Percentiles rank a stretch among this genome's conserved stretches.
These are phyloP conservation scores for Phaeosphaeriaceae sp. DNA, from an alignment of 2,329 filamentous ascomycete genomes.

Conservation along the genomic window DNA sequence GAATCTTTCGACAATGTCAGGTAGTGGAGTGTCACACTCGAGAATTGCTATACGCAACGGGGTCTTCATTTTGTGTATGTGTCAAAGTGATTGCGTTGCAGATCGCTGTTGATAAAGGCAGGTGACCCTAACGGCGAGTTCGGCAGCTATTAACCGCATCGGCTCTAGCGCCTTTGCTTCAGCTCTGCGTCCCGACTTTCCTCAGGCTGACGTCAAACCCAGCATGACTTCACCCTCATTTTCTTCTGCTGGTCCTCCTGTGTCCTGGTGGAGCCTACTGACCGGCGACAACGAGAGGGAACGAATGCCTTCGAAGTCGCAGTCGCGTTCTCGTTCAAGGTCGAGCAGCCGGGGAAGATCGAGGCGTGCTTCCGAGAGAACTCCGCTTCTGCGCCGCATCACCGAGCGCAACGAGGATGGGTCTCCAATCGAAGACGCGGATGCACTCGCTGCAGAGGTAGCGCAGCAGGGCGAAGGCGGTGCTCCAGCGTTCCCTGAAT, in stretches of 20 bases:
- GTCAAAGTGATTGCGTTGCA: conserved; percentile 2
- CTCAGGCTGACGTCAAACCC: conserved; percentile 10
- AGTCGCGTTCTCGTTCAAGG: conserved; percentile 8
- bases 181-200: conserved; percentile 2
- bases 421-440: conserved; percentile 30
- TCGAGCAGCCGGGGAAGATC: conserved; percentile 7
- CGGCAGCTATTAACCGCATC: conserved; percentile 18
- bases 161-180: conserved; percentile 4
- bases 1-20: conserved; percentile 68
- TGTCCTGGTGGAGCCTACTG: conserved; percentile 6
- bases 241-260: conserved; percentile 1
- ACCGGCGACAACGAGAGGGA: conserved; percentile 2
- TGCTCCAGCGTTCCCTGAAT: conserved; percentile 26
- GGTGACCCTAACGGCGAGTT: conserved; percentile 9
- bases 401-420: conserved; percentile 18
- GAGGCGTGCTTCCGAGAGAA: conserved; percentile 35
- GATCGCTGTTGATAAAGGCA: not conserved
- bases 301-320: conserved; percentile 1
- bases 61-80: conserved; percentile 38
- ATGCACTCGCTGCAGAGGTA: conserved; percentile 27
- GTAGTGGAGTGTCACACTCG: conserved; percentile 82
- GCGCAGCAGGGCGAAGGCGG: conserved; percentile 31
- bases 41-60: conserved; percentile 81
- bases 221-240: conserved; percentile 9
- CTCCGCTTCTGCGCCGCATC: conserved; percentile 38